Percentiles rank a stretch among this genome's conserved stretches.
phyloP scores from a whole-genome alignment of 192 early-diverging fungal genomes.

The Backusella morwellensis region DNA sequence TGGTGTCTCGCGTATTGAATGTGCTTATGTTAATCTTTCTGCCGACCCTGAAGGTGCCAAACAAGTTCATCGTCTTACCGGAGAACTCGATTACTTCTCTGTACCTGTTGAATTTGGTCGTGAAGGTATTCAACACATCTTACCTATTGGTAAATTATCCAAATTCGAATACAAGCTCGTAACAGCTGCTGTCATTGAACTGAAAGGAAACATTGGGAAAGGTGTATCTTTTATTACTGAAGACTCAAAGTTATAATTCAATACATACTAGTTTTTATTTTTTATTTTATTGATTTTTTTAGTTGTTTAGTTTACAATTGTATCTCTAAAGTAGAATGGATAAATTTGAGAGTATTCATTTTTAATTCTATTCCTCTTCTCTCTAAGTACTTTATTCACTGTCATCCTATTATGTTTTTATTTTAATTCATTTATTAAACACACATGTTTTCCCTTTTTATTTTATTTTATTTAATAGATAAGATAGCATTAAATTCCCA shows the following conservation, averaged over 20 bases:
- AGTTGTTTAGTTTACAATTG: neutral
- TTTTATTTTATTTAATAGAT: neutral
- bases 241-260: constrained; percentile 6
- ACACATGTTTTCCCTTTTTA: neutral
- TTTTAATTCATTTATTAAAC: neutral
- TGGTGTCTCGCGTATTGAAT: constrained; percentile 82
- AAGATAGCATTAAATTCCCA: neutral
- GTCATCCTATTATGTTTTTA: neutral
- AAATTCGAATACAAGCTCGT: constrained; percentile 88
- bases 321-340: neutral
- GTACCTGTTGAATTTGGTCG: constrained; percentile 75
- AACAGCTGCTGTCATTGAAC: constrained; percentile 81
- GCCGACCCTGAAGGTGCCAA: constrained; percentile 90
- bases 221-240: constrained; percentile 77
- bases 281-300: neutral
- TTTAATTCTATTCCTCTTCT: neutral
- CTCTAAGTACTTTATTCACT: neutral
- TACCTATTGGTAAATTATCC: constrained; percentile 72
- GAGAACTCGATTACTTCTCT: constrained; percentile 75
- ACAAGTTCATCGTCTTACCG: constrained; percentile 49
- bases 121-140: constrained; percentile 87
- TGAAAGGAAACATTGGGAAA: constrained; percentile 92
- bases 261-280: neutral
- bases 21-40: constrained; percentile 72
- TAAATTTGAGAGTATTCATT: neutral